Base-by-base conservation (phyloP, 108 stramenopile species). In the Cyclotella kingstonii region DNA sequence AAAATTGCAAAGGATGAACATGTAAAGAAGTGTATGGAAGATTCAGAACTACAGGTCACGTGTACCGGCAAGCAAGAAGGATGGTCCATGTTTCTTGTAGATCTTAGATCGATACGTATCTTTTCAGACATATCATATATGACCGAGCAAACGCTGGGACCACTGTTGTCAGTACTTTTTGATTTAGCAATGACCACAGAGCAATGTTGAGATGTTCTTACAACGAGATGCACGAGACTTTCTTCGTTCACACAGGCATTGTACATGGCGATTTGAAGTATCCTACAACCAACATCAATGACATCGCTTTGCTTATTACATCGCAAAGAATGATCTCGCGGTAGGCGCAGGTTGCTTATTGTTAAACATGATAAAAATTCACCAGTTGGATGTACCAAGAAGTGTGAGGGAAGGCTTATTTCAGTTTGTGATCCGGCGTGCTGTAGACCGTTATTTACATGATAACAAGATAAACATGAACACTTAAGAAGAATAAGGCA, bases 311-410 rank as follows among this genome's bases (percentile, higher is more conserved):
- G 40, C 47, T 52, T 59, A 33, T 34, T 58, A 55, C 19, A 67
- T 28, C 66, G 60, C 0, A 38, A 29, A 18, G 52, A 11, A 27
- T 18, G 5, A 33, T 38, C 56, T 28, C 70, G 49, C 11, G 83
- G 86, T 9, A 76, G 45, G 9, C 50, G 38, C 21, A 91, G 8
- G 17, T 63, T 73, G 14, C 81, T 82, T 14, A 86, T 70, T 30
- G 74, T 58, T 7, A 87, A 35, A 14, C 62, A 47, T 29, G 85
- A 84, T 35, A 78, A 50, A 4, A 69, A 27, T 6, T 57, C 56
- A 40, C 90, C 90, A 19, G 68, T 69, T 22, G 90, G 83, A 61
- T 91, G 86, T 2, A 91, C 31, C 15, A 91, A 23, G 27, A 63
- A 74, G 48, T 50, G 67, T 50, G 66, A 33, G 0, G 55, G 63